Conservation (phyloP, 2,329 filamentous ascomycete species). For the Leptographium procerum region DNA sequence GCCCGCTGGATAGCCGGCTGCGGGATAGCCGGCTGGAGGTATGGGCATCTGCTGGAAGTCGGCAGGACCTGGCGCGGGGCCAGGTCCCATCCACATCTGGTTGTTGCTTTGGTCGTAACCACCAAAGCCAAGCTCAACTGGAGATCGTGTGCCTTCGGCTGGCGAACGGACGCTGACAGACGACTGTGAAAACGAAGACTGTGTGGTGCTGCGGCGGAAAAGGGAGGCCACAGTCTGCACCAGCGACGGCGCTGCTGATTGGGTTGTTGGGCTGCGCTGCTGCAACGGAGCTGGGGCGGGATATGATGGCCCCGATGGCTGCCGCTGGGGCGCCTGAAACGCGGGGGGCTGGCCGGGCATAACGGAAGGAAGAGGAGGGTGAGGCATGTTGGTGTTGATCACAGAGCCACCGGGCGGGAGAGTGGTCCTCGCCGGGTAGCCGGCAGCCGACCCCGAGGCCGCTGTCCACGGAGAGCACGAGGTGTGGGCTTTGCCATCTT, state of each 20-base stretch:
- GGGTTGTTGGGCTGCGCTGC: constrained; percentile 8
- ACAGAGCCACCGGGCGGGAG: neutral
- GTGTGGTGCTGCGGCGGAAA: constrained; percentile 13
- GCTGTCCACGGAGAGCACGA: neutral
- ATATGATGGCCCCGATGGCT: neutral
- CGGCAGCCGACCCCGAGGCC: neutral
- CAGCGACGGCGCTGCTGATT: neutral
- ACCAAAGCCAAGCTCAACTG: constrained; percentile 3
- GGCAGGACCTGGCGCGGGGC: neutral
- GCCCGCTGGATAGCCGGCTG: neutral
- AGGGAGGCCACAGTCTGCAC: constrained; percentile 6
- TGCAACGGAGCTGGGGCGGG: neutral
- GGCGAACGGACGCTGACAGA: neutral
- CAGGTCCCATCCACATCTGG: constrained; percentile 10
- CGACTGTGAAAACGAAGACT: constrained; percentile 11
- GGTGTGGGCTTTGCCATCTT: constrained; percentile 6
- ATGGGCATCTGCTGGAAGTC: neutral
- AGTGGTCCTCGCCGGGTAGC: neutral
- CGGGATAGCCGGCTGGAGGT: neutral
- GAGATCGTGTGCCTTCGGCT: neutral
- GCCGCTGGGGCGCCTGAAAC: neutral
- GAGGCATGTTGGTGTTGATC: neutral
- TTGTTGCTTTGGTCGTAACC: constrained; percentile 1
- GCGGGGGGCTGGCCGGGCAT: neutral
- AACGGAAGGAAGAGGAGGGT: no score